Conservation (phyloP, 2,329 filamentous ascomycete genomes). For the Cercospora berteroae region DNA sequence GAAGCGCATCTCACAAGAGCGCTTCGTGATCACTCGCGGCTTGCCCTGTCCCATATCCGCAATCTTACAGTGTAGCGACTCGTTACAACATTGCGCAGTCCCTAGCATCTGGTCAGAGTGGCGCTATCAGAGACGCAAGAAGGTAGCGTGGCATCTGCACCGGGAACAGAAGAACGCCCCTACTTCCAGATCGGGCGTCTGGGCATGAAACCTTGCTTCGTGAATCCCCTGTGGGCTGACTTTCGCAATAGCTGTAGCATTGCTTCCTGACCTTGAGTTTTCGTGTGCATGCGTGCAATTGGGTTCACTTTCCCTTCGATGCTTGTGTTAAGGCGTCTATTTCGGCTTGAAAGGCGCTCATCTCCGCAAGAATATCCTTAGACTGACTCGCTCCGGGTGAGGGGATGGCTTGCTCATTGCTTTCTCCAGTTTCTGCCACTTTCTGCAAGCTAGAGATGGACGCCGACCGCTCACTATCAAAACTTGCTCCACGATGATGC, state of each 20-base stretch:
- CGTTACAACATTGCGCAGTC: not conserved
- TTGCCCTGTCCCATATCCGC: not conserved
- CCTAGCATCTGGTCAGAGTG: not conserved
- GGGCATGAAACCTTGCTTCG: not conserved
- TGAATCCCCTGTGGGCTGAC: not conserved
- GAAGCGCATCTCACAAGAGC: too few relatives aligned
- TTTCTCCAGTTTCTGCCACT: conserved; percentile 20
- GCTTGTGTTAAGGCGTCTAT: conserved; percentile 31
- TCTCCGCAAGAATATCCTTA: conserved; percentile 34
- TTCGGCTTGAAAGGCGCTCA: conserved; percentile 35
- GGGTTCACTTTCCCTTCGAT: conserved; percentile 4
- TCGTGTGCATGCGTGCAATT: not conserved
- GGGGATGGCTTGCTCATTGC: conserved; percentile 12
- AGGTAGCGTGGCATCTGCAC: not conserved
- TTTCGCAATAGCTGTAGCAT: not conserved
- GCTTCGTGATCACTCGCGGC: too few relatives aligned
- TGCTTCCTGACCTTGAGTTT: not conserved
- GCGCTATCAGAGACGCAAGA: not conserved
- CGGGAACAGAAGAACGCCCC: not conserved
- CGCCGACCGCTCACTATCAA: conserved; percentile 28
- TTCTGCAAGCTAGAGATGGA: conserved; percentile 26
- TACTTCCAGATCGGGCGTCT: not conserved
- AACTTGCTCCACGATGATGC: conserved; percentile 26
- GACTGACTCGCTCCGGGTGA: conserved; percentile 12
- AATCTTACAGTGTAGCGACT: not conserved